Percentiles rank a stretch among this genome's conserved stretches.
Evolutionary conservation across 2,329 filamentous ascomycete genomes (phyloP).

Genomic region (Diplodia seriata): DNA sequence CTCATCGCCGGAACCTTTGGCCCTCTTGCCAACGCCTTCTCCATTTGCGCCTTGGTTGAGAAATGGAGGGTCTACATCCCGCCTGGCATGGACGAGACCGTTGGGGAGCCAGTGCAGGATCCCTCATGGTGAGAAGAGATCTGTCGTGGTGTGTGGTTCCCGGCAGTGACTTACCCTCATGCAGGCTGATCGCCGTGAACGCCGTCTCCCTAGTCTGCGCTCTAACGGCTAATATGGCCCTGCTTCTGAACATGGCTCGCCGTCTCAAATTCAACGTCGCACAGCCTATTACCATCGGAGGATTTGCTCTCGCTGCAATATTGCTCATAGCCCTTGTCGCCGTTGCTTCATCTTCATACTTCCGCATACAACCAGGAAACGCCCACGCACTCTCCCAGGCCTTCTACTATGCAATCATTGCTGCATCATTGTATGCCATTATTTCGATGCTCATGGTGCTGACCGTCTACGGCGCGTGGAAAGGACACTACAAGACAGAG

Average conservation of each 20-base stretch:
- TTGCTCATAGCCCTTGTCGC: conserved; percentile 61
- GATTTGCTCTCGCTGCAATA: conserved; percentile 63
- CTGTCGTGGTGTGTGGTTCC: background rate
- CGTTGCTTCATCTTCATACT: conserved; percentile 54
- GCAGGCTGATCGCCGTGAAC: conserved; percentile 61
- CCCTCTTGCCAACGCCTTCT: conserved; percentile 63
- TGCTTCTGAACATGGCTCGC: conserved; percentile 67
- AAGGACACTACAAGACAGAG: conserved; percentile 61
- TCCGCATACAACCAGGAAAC: conserved; percentile 51
- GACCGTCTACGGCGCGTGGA: conserved; percentile 63
- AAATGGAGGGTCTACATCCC: conserved; percentile 63
- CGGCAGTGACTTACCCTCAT: conserved; percentile 11
- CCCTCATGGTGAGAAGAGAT: conserved; percentile 56
- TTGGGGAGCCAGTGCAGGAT: conserved; percentile 58
- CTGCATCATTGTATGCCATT: conserved; percentile 63
- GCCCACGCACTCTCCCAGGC: conserved; percentile 61
- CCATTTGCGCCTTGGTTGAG: conserved; percentile 62
- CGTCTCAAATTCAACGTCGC: conserved; percentile 62
- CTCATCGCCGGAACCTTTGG: conserved; percentile 63
- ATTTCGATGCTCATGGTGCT: conserved; percentile 62
- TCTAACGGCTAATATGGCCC: conserved; percentile 60
- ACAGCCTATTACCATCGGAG: conserved; percentile 66
- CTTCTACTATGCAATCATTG: conserved; percentile 67
- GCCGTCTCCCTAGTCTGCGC: conserved; percentile 62
- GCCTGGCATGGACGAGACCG: conserved; percentile 52